Evolutionary conservation across 2,329 filamentous ascomycete genomes (phyloP), one percentile per base, ranked within the genome.

Genomic region (Botryotinia calthae): DNA sequence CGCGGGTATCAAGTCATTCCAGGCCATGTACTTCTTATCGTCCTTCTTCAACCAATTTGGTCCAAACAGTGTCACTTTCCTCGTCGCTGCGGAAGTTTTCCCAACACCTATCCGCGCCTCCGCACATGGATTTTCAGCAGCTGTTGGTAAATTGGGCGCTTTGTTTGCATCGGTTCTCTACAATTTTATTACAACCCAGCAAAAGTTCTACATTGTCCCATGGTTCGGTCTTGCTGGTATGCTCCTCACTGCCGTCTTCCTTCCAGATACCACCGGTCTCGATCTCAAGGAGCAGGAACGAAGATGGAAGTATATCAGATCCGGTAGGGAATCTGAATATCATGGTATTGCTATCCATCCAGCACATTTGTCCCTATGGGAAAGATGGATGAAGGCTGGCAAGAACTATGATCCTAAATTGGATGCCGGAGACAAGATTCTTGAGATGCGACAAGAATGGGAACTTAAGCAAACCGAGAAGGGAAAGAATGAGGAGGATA

Each of bases 31-130:
- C 87, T 98, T 97, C 85, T 83, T 98, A 78, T 97, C 94, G 12
- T 97, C 93, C 37, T 98, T 98, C 87, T 98, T 98, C 90, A 98
- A 98, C 87, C 95, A 98, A 82, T 98, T 98, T 80, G 95, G 95
- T 20, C 95, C 95, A 83, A 98, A 98, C 87, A 73, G 73, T 64
- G 94, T 98, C 79, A 97, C 95, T 75, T 98, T 98, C 92, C 89
- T 98, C 77, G 93, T 97, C 51, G 95, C 95, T 61, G 95, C 94
- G 61, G 95, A 98, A 82, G 94, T 97, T n/a, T 98, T 93, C 87
- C 95, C 95, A 16, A 97, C 95, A 0, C 93, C 95, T 16, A 90
- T 98, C 78, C 94, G 95, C 79, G 95, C 95, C 77, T 94, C 93
- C 28, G 95, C 95, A 69, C 95, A 98, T 86, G 95, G 95, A 73